Base-by-base conservation (phyloP, 108 stramenopile species). In the Nitzschia sp. region DNA sequence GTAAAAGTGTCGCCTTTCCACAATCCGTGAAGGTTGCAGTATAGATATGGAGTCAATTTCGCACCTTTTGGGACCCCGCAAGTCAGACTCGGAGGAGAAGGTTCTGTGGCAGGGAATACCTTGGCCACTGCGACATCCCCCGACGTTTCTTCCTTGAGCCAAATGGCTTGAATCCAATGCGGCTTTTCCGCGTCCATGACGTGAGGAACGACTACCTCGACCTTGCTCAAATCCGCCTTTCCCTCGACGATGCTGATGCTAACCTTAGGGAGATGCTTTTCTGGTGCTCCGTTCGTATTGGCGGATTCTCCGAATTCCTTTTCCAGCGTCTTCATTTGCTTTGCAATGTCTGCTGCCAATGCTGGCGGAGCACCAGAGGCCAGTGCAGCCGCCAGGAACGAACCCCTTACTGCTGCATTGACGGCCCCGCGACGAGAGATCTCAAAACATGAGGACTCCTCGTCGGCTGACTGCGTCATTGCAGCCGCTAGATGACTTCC, bases 131-230 rank as follows among this genome's bases (percentile, higher is more conserved):
- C 28, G 19, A 71, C 53, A 2, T 33, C 19, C 19, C 44, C 35
- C 6, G 47, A 29, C 9, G 58, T 30, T 19, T 52, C 52, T 38
- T 75, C 36, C 28, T 61, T 50, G 66, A 69, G 35, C 74, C 74
- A 75, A 22, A 75, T 23, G 31, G 28, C 68, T 44, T 69, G 34
- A 28, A 75, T 66, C 22, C 19, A 69, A 46, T 75, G 63, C 26
- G 67, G 56, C 45, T 66, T 45, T 62, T 30, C 68, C 1, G 74
- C 54, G 54, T 75, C 68, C 67, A 59, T 58, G 1, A 48, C 74
- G 32, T 73, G 72, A 1, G 72, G 72, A 9, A 73, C 59, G 6
- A 19, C 19, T 1, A 73, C 72, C 9, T 28, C 21, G 11, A 69
- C 26, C 50, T 13, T 30, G 28, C n/a, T 60, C 19, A 31, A 29